Percentiles rank a stretch among this genome's conserved stretches.
phyloP scores from a whole-genome alignment of 768 basidiomycete species.

The Mycena albidolilacea region DNA sequence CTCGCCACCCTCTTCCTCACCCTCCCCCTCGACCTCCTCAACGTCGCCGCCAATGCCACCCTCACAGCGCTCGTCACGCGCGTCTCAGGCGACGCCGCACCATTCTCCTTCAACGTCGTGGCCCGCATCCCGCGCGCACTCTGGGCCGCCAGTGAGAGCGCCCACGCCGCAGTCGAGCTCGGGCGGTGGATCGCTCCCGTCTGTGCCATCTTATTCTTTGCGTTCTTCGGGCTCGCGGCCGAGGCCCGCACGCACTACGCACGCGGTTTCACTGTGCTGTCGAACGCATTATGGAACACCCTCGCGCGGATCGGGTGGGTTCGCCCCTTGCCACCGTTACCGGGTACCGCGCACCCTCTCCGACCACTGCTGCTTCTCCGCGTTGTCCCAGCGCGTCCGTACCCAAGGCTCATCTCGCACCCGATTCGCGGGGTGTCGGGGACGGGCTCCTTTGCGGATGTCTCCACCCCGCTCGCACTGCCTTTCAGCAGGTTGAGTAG shows the following conservation, averaged over 20 bases:
- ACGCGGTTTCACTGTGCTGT: neutral
- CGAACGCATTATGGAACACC: constrained; percentile 28
- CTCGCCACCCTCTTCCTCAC: constrained; percentile 60
- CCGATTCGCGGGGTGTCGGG: constrained; percentile 14
- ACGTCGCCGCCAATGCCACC: constrained; percentile 53
- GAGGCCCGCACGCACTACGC: constrained; percentile 64
- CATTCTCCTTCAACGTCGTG: constrained; percentile 61
- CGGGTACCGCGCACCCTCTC: neutral
- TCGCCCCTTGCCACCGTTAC: constrained; percentile 14
- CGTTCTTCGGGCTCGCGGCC: constrained; percentile 66
- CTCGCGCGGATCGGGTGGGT: constrained; percentile 5
- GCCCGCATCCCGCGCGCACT: constrained; percentile 50
- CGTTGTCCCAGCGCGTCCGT: neutral
- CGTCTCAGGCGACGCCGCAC: constrained; percentile 62
- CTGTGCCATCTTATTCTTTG: constrained; percentile 64
- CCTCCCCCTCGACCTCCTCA: constrained; percentile 51
- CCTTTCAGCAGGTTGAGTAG: too few relatives aligned
- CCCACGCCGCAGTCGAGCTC: constrained; percentile 41
- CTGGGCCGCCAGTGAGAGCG: constrained; percentile 21
- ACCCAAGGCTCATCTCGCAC: neutral
- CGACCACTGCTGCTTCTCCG: neutral
- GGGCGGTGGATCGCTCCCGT: constrained; percentile 35
- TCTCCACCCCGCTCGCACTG: constrained; percentile 42
- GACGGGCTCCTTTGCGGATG: constrained; percentile 26
- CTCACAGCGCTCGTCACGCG: constrained; percentile 56